Percentiles rank a stretch among this genome's conserved stretches.
Conservation (phyloP, 352 stramenopile genomes). For the Aphanomyces euteiches region DNA sequence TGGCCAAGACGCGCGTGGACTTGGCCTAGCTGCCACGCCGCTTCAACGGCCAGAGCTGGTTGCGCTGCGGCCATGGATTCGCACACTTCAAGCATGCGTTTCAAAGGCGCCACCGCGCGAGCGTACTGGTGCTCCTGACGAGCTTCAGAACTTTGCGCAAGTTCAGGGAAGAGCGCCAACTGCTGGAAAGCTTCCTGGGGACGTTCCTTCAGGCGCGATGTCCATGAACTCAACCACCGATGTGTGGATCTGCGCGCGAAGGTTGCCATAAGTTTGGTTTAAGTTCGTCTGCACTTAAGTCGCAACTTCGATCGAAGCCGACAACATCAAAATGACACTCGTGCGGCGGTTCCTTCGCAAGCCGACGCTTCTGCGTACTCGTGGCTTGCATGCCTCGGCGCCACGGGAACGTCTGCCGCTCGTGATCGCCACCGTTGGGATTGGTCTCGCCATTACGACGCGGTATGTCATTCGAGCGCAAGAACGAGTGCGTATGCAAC, state of each 20-base stretch:
- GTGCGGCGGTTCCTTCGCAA: too few relatives aligned
- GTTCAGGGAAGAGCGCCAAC: slow-evolving; percentile 23
- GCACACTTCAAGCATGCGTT: slow-evolving; percentile 29
- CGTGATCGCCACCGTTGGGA: slow-evolving; percentile 21
- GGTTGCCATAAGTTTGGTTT: not conserved
- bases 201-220: too few relatives aligned
- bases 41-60: slow-evolving; percentile 18
- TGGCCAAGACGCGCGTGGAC: slow-evolving; percentile 22
- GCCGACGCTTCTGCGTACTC: not conserved
- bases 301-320: not conserved
- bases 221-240: too few relatives aligned
- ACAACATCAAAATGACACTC: too few relatives aligned
- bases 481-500: slow-evolving; percentile 14
- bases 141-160: slow-evolving; percentile 21
- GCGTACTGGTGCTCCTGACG: not conserved
- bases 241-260: too few relatives aligned
- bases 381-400: slow-evolving; percentile 21
- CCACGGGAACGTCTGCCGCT: slow-evolving; percentile 18
- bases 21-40: slow-evolving; percentile 24
- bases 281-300: not conserved
- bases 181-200: not conserved
- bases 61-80: slow-evolving; percentile 10
- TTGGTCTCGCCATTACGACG: slow-evolving; percentile 21
- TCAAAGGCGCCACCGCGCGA: slow-evolving; percentile 18
- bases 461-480: slow-evolving; percentile 26